Percentiles rank a stretch among this genome's conserved stretches.
Conservation (phyloP, 2,329 filamentous ascomycete species). For the Colletotrichum somersetense region DNA sequence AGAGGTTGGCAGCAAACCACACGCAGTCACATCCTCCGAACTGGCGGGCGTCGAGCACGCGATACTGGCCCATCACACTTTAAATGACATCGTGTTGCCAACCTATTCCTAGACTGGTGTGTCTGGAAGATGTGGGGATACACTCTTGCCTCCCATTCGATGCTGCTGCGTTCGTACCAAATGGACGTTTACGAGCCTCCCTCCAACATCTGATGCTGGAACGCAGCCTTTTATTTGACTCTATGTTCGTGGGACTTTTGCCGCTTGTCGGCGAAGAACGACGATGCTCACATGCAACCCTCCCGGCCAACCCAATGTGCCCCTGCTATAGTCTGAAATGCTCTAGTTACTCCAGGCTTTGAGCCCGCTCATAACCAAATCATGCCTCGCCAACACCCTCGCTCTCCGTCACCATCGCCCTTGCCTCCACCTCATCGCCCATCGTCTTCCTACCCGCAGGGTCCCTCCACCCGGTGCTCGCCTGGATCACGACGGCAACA, state of each 20-base stretch:
- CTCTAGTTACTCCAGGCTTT: no score
- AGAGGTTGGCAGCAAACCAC: not conserved
- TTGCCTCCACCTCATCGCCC: slow-evolving; percentile 49
- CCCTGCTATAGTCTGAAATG: not conserved
- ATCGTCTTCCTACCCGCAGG: slow-evolving; percentile 55
- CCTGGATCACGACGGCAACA: slow-evolving; percentile 61
- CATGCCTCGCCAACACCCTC: slow-evolving; percentile 51
- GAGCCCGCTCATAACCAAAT: not conserved
- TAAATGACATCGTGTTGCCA: not conserved
- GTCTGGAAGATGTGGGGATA: not conserved
- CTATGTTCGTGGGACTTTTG: no score
- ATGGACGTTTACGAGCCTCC: not conserved
- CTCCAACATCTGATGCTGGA: not conserved
- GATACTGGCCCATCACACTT: slow-evolving; percentile 33
- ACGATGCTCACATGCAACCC: not conserved
- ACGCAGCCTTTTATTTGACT: not conserved
- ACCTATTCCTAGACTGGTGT: not conserved
- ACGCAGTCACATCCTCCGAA: not conserved
- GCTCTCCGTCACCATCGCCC: slow-evolving; percentile 46
- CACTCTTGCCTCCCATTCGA: not conserved
- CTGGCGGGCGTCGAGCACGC: slow-evolving; percentile 19
- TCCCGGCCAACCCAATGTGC: not conserved
- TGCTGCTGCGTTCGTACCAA: not conserved
- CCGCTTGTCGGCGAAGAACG: not conserved
- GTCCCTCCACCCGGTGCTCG: slow-evolving; percentile 64